phyloP scores from a whole-genome alignment of 2,329 filamentous ascomycete species.

The Pseudogymnoascus sp. region DNA sequence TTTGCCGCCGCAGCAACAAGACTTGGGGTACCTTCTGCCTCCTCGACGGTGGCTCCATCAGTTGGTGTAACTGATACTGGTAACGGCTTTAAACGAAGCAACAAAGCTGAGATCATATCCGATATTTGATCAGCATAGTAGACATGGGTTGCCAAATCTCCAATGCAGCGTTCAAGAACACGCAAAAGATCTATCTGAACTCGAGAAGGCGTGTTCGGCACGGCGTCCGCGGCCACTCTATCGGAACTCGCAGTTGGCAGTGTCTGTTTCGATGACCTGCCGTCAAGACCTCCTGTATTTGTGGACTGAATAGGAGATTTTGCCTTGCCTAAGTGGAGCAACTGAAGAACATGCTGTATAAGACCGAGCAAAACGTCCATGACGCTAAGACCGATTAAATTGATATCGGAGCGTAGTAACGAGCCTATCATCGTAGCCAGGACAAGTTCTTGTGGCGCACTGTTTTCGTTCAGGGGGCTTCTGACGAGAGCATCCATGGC shows the following conservation, averaged over 20 bases:
- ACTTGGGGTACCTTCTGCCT: conserved; percentile 38
- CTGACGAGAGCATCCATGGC: conserved; percentile 70
- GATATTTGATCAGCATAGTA: conserved; percentile 96
- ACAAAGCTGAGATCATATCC: conserved; percentile 82
- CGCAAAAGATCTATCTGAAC: conserved; percentile 58
- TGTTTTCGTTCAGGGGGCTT: conserved; percentile 62
- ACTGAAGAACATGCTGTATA: conserved; percentile 72
- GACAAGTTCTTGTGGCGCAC: conserved; percentile 66
- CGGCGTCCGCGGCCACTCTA: conserved; percentile 29
- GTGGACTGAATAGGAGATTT: conserved; percentile 31
- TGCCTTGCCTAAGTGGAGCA: conserved; percentile 58
- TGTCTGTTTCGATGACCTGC: conserved; percentile 17
- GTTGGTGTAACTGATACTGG: conserved; percentile 38
- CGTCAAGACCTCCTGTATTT: conserved; percentile 18
- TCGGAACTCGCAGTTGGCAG: conserved; percentile 22
- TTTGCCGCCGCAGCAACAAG: conserved; percentile 43
- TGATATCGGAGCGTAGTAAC: conserved; percentile 79
- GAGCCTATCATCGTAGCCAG: conserved; percentile 74
- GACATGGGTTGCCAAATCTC: conserved; percentile 85
- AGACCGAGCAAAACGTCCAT: conserved; percentile 89
- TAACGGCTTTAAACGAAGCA: conserved; percentile 69
- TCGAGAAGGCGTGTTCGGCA: conserved; percentile 43
- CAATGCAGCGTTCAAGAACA: conserved; percentile 74
- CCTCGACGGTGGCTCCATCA: conserved; percentile 39
- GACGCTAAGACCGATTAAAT: conserved; percentile 89